Evolutionary conservation across 225 moss, liverwort and hornwort species (phyloP), one percentile per base, ranked within the genome.

Genomic region (Polytrichum formosum): DNA sequence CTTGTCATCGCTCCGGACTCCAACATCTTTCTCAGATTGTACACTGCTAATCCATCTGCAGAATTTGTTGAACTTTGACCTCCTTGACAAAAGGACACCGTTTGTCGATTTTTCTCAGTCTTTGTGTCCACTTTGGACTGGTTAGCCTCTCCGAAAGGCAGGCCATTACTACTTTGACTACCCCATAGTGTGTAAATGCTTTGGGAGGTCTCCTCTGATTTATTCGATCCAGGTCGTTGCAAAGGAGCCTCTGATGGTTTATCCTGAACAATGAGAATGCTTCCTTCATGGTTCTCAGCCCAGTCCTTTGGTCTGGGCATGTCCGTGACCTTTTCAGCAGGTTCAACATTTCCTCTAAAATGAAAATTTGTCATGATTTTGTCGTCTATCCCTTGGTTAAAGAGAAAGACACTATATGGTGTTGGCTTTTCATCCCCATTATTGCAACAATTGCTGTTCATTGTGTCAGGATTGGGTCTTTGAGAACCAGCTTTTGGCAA

Each of bases 341-440:
- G 16, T 67, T 26, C 26, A 56, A 10, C 19, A 56, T 5, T 70
- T 17, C 59, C 69, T 70, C 4, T 18, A 25, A 54, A 18, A 26
- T 26, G 67, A 26, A 46, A 66, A 20, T 70, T n/a, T 70, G 58
- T 30, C 29, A 59, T 21, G 69, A n/a, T 33, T 58, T 70, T 70
- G 56, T 26, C 56, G 18, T 29, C 28, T 22, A 59, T 58, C 29
- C 31, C 27, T n/a, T 70, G 29, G 7, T n/a, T 56, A 7, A 28
- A 58, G 55, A 70, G 26, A 23, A 31, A 18, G 27, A 30, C 56
- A 17, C 18, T 28, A 6, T 28, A 58, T 58, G 58, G 19, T 5
- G 68, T 26, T 6, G 68, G 26, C 23, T 26, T 54, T 6, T 27
- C 26, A 2, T 56, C 55, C 20, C 23, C 25, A 25, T 25, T 54